phyloP scores from a whole-genome alignment of 805 yeast species.

The Candida chilensis region DNA sequence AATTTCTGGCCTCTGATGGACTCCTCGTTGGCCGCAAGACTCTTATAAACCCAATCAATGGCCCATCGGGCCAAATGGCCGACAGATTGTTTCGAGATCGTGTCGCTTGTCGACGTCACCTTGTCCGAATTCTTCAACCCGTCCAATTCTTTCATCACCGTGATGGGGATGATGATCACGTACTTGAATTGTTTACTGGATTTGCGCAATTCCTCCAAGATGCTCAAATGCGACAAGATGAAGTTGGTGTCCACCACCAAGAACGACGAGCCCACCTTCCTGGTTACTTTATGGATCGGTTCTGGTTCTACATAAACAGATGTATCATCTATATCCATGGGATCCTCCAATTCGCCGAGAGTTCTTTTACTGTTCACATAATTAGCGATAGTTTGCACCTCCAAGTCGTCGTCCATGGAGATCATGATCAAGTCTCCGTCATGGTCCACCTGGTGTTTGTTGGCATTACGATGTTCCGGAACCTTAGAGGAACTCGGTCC shows the following conservation, averaged over 20 bases:
- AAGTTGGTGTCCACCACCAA: conserved; percentile 82
- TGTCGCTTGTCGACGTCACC: conserved; percentile 7
- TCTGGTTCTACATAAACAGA: background rate
- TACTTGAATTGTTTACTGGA: conserved; percentile 27
- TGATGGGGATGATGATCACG: conserved; percentile 55
- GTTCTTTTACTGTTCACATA: conserved; percentile 16
- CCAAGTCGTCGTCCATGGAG: conserved; percentile 35
- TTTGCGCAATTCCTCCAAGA: conserved; percentile 43
- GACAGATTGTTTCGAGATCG: conserved; percentile 22
- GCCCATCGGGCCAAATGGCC: conserved; percentile 62
- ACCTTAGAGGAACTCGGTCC: background rate
- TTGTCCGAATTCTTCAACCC: conserved; percentile 50
- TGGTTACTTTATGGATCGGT: no score
- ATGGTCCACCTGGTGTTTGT: conserved; percentile 3
- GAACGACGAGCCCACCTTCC: no score
- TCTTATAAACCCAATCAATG: conserved; percentile 64
- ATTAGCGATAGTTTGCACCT: conserved; percentile 31
- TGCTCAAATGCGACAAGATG: conserved; percentile 54
- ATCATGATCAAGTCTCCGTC: conserved; percentile 37
- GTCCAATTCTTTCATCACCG: conserved; percentile 74
- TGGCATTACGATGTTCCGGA: conserved; percentile 2
- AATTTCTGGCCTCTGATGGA: conserved; percentile 58
- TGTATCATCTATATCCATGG: conserved; percentile 11
- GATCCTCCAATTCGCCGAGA: conserved; percentile 4
- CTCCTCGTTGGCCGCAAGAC: conserved; percentile 41